Conservation (phyloP, 208 protist species). For the Plasmodiophora brassicae region DNA sequence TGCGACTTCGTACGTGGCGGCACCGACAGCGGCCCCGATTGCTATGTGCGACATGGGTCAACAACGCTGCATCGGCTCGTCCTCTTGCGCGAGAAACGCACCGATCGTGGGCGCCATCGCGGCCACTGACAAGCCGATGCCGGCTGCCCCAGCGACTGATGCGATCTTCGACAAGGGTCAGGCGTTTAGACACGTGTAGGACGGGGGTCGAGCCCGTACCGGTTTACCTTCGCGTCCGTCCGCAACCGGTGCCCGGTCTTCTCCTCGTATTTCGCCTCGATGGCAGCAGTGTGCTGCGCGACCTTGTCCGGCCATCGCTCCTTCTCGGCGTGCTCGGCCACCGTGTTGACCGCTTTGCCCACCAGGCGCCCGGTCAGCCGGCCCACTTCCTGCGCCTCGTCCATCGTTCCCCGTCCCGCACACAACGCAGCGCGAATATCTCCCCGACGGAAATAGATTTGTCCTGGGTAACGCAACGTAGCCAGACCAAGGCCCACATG, state of each 20-base stretch:
- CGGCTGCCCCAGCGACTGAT: neutral
- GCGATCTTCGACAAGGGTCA: neutral
- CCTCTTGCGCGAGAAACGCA: neutral
- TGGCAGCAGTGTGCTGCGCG: neutral
- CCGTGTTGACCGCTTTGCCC: neutral
- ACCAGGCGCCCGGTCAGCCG: neutral
- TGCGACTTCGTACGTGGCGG: neutral
- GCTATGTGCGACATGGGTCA: neutral
- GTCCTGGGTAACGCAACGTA: too few species aligned
- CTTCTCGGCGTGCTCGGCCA: neutral
- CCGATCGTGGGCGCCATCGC: neutral
- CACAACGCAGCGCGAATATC: too few species aligned
- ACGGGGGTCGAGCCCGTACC: too few species aligned
- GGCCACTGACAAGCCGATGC: neutral
- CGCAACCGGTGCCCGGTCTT: neutral
- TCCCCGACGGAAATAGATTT: too few species aligned
- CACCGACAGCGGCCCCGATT: neutral
- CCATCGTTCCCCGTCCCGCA: too few species aligned
- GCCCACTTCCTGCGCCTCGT: neutral
- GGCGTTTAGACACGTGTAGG: too few species aligned
- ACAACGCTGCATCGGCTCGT: neutral
- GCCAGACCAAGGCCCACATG: too few species aligned
- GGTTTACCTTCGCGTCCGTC: too few species aligned
- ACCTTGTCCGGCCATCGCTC: neutral
- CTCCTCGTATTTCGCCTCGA: neutral